Evolutionary conservation across 257 asterid genomes (phyloP).

Genomic region (Solanum sitiens): DNA sequence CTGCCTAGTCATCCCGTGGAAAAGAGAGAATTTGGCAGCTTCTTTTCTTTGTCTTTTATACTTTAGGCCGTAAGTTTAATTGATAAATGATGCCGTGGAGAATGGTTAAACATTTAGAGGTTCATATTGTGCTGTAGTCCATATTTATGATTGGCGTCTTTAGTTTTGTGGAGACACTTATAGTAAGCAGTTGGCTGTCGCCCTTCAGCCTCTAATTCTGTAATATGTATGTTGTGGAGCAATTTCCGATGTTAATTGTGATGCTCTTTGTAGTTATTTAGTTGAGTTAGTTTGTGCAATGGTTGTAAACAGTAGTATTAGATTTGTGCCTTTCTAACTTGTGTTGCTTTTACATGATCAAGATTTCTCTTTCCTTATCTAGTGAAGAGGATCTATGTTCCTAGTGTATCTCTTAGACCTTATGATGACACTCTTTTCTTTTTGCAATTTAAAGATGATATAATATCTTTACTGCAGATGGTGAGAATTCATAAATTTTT

Average conservation of each 20-base stretch:
- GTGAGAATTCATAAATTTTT: neutral
- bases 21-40: neutral
- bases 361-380: neutral
- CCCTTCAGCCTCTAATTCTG: neutral
- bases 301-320: neutral
- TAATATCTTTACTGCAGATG: neutral
- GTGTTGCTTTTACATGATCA: neutral
- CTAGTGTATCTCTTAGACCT: neutral
- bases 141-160: neutral
- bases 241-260: neutral
- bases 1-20: neutral
- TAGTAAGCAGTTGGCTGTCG: neutral
- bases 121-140: neutral
- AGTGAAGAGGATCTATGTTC: neutral
- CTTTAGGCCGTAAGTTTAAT: neutral
- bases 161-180: neutral
- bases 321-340: neutral
- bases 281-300: neutral
- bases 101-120: neutral
- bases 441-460: neutral
- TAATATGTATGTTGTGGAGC: neutral
- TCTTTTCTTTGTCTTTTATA: neutral
- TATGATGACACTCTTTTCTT: neutral
- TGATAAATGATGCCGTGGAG: neutral
- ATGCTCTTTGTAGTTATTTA: neutral